These are phyloP conservation scores for Lagenaria siceraria DNA, from an alignment of 306 rosid genomes.

Conservation along the genomic window DNA sequence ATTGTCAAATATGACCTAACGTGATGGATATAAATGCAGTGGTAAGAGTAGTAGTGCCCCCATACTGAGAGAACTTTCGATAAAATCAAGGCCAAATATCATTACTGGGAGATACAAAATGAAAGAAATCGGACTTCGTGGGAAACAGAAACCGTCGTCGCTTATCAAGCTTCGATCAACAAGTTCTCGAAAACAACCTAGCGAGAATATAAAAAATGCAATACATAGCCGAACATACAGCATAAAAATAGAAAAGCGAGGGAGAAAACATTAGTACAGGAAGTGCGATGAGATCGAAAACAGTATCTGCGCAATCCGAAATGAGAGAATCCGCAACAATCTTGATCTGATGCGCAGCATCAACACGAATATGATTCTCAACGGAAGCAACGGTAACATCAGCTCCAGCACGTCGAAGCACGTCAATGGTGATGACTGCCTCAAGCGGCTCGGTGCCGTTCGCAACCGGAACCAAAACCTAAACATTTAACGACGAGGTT, in stretches of 20 bases:
- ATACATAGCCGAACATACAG: neutral
- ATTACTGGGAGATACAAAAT: neutral
- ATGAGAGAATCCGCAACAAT: constrained; percentile 62
- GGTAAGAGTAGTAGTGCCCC: neutral
- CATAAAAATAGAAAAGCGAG: neutral
- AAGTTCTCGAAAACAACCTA: neutral
- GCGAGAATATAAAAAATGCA: neutral
- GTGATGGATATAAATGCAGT: neutral
- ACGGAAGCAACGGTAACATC: constrained; percentile 79
- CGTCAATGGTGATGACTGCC: constrained; percentile 71
- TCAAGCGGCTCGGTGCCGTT: constrained; percentile 86
- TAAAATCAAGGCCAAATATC: neutral
- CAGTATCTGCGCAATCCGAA: constrained; percentile 31
- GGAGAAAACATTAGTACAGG: constrained; percentile 33
- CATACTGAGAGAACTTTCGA: neutral
- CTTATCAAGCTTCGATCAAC: neutral
- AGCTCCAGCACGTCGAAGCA: constrained; percentile 87
- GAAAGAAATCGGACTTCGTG: neutral
- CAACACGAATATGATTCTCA: constrained; percentile 41
- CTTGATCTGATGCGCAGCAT: constrained; percentile 60
- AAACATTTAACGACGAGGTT: neutral
- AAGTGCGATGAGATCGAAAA: constrained; percentile 70
- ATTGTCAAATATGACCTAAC: neutral
- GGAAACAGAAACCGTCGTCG: too few relatives aligned
- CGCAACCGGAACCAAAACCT: constrained; percentile 85